Conservation (phyloP, 1,284 basidiomycete species). For the Leccinum subrobustum region DNA sequence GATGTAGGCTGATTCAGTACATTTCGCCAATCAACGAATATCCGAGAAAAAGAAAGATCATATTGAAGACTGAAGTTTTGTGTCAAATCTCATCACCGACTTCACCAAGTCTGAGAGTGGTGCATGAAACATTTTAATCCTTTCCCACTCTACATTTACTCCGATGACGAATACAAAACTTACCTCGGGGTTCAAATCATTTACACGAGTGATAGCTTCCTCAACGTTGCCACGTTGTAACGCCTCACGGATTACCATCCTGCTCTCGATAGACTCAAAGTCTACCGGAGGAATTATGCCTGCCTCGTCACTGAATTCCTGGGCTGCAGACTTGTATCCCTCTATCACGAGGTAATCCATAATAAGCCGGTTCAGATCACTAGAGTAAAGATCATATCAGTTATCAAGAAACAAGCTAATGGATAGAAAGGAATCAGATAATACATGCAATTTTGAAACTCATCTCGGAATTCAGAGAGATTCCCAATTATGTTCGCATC, state of each 20-base stretch:
- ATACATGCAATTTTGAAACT: conserved; percentile 69
- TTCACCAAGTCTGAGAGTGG: conserved; percentile 86
- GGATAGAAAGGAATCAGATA: conserved; percentile 58
- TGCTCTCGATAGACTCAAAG: conserved; percentile 88
- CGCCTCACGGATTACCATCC: conserved; percentile 93
- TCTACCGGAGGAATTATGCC: conserved; percentile 77
- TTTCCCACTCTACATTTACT: conserved; percentile 35
- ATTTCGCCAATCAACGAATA: neutral
- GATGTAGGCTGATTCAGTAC: conserved; percentile 23
- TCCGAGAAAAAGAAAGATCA: conserved; percentile 45
- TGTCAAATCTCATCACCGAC: conserved; percentile 74
- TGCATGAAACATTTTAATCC: conserved; percentile 97
- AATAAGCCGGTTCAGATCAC: conserved; percentile 93
- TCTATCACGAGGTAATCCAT: conserved; percentile 99
- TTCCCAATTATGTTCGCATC: conserved; percentile 80
- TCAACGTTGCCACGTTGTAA: conserved; percentile 93
- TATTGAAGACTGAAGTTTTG: conserved; percentile 93
- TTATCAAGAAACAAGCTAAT: conserved; percentile 33
- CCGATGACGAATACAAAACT: conserved; percentile 36
- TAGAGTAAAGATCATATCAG: conserved; percentile 34
- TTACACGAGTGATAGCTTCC: conserved; percentile 90
- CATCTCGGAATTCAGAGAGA: conserved; percentile 80
- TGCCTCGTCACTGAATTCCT: conserved; percentile 90
- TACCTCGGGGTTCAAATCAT: conserved; percentile 97
- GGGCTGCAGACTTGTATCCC: conserved; percentile 94